Evolutionary conservation across 2,329 filamentous ascomycete species (phyloP).

Genomic region (Aspergillus sojae): DNA sequence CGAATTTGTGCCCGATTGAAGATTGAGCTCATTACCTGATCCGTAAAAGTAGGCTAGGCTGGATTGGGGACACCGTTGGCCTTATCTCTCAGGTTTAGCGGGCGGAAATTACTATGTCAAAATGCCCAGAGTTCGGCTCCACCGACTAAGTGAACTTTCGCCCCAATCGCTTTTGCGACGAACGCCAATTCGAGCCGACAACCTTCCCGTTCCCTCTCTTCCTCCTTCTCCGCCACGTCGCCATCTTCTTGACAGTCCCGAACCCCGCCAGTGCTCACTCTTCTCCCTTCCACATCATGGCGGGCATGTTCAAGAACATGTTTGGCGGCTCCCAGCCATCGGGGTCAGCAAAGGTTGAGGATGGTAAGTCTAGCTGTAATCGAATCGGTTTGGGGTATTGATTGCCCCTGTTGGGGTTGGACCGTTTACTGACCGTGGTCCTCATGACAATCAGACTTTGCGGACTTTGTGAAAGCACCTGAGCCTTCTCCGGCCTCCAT

Average conservation of each 20-base stretch:
- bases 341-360: constrained; percentile 34
- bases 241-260: constrained; percentile 11
- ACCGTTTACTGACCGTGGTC: background rate
- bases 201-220: constrained; percentile 18
- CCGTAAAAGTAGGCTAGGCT: background rate
- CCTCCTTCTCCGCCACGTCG: constrained; percentile 24
- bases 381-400: constrained; percentile 11
- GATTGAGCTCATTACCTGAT: background rate
- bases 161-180: constrained; percentile 25
- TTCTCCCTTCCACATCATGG: constrained; percentile 36
- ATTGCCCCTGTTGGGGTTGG: constrained; percentile 7
- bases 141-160: constrained; percentile 18
- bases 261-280: constrained; percentile 20
- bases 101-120: background rate
- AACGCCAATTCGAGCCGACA: constrained; percentile 25
- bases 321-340: constrained; percentile 39
- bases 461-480: constrained; percentile 83
- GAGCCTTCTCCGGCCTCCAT: constrained; percentile 61
- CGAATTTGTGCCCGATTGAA: background rate
- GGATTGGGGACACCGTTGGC: background rate
- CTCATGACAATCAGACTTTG: constrained; percentile 70
- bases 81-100: background rate
- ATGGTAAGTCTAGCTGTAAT: constrained; percentile 33
- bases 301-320: constrained; percentile 43
- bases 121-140: constrained; percentile 20